These are phyloP conservation scores for Chlamydomonas sphaeroides DNA, from an alignment of 139 green algal species.

Conservation along the genomic window DNA sequence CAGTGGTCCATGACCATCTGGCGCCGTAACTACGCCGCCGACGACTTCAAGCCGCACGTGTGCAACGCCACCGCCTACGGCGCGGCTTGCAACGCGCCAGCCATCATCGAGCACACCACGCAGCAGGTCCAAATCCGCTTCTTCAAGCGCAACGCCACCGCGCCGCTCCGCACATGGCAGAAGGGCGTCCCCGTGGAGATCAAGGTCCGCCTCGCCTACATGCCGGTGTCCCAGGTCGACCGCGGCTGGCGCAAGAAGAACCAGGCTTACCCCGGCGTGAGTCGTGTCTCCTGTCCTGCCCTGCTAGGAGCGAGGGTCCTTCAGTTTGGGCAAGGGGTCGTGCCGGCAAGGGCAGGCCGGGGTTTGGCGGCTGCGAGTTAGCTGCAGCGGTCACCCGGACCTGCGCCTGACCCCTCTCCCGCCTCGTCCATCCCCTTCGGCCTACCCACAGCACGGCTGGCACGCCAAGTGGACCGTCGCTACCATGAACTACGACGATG, in stretches of 20 bases:
- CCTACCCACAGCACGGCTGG: conserved; percentile 7
- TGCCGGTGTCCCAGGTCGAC: neutral
- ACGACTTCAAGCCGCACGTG: neutral
- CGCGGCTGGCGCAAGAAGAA: conserved; percentile 59
- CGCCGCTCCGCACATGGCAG: conserved; percentile 10
- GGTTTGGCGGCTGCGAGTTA: no score
- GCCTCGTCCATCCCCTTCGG: neutral
- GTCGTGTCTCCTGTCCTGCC: neutral
- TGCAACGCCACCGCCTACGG: neutral
- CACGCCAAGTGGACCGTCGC: conserved; percentile 18
- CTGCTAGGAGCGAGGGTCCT: no score
- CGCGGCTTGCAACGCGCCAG: conserved; percentile 18
- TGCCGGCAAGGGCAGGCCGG: no score
- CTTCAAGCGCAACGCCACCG: neutral
- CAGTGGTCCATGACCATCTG: neutral
- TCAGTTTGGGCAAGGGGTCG: no score
- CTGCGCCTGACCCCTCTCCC: no score
- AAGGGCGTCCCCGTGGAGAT: neutral
- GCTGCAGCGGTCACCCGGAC: no score
- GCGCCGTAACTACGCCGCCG: neutral
- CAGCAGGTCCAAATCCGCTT: neutral
- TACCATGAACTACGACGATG: neutral
- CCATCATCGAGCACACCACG: neutral
- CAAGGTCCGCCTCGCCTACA: conserved; percentile 37
- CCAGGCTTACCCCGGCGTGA: conserved; percentile 47